Evolutionary conservation across 2,329 filamentous ascomycete genomes (phyloP).

Genomic region (Colletotrichum lentis): DNA sequence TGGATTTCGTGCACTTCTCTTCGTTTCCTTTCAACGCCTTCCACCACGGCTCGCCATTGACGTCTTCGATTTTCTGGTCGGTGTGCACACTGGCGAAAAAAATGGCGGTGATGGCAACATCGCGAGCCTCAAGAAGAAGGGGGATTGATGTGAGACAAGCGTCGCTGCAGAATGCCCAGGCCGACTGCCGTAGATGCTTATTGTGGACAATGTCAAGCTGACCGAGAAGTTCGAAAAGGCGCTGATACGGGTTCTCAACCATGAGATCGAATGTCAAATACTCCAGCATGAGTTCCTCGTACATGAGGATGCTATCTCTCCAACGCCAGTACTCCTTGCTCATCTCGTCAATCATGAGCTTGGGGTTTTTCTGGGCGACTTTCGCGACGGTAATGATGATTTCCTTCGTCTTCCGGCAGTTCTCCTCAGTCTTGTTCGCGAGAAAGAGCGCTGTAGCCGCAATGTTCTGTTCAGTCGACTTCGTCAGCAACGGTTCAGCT

Average conservation of each 20-base stretch:
- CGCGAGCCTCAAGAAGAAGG: conserved; percentile 78
- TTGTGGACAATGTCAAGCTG: conserved; percentile 79
- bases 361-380: conserved; percentile 92
- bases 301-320: conserved; percentile 90
- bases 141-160: conserved; percentile 85
- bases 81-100: conserved; percentile 86
- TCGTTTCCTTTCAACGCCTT: conserved; percentile 76
- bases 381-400: conserved; percentile 93
- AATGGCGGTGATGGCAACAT: conserved; percentile 84
- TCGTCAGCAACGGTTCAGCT: conserved; percentile 27
- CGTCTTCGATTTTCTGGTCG: conserved; percentile 77
- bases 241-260: conserved; percentile 85
- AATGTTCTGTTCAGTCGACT: conserved; percentile 65
- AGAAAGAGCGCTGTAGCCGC: conserved; percentile 92
- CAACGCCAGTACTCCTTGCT: conserved; percentile 99
- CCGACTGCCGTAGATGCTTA: conserved; percentile 81
- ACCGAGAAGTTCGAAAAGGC: conserved; percentile 81
- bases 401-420: conserved; percentile 93
- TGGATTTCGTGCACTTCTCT: conserved; percentile 74
- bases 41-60: conserved; percentile 87
- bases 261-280: conserved; percentile 92
- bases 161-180: conserved; percentile 95
- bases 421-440: conserved; percentile 97
- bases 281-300: conserved; percentile 93
- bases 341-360: conserved; percentile 91